Conservation (phyloP, 805 yeast genomes). For the Metschnikowia kofuensis region DNA sequence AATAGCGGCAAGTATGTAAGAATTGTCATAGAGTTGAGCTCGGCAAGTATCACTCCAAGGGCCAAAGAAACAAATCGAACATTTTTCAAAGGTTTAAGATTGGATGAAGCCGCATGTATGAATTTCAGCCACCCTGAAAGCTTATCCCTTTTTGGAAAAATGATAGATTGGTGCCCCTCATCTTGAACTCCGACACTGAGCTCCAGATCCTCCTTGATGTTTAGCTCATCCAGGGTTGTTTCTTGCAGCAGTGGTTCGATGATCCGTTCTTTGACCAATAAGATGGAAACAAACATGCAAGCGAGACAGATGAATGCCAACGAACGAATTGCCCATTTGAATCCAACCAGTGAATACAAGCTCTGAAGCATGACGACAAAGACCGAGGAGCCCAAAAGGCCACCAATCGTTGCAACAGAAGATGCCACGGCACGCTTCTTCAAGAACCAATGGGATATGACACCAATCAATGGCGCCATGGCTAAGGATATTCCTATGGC, state of each 20-base stretch:
- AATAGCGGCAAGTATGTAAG: slow-evolving; percentile 54
- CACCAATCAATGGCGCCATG: slow-evolving; percentile 44
- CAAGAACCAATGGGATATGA: slow-evolving; percentile 45
- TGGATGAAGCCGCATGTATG: neutral
- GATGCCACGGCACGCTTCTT: slow-evolving; percentile 43
- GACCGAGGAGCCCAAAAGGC: slow-evolving; percentile 50
- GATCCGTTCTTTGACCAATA: slow-evolving; percentile 10
- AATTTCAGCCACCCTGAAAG: neutral
- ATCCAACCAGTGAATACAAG: slow-evolving; percentile 48
- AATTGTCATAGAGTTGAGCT: slow-evolving; percentile 45
- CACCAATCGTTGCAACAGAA: slow-evolving; percentile 48
- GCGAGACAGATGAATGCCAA: slow-evolving; percentile 45
- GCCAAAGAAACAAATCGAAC: slow-evolving; percentile 40
- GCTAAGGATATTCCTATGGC: slow-evolving; percentile 44
- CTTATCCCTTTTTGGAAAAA: neutral
- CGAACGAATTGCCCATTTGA: slow-evolving; percentile 51
- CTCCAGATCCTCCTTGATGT: neutral
- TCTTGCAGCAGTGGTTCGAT: neutral
- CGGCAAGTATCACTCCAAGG: slow-evolving; percentile 43
- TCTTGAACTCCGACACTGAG: neutral
- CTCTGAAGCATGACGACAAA: slow-evolving; percentile 54
- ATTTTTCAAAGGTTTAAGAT: slow-evolving; percentile 36
- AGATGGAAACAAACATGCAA: slow-evolving; percentile 22
- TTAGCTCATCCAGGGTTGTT: neutral
- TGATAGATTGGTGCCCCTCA: neutral